Evolutionary conservation across 169 alveolate genomes (phyloP).

Genomic region (Perkinsus olseni): DNA sequence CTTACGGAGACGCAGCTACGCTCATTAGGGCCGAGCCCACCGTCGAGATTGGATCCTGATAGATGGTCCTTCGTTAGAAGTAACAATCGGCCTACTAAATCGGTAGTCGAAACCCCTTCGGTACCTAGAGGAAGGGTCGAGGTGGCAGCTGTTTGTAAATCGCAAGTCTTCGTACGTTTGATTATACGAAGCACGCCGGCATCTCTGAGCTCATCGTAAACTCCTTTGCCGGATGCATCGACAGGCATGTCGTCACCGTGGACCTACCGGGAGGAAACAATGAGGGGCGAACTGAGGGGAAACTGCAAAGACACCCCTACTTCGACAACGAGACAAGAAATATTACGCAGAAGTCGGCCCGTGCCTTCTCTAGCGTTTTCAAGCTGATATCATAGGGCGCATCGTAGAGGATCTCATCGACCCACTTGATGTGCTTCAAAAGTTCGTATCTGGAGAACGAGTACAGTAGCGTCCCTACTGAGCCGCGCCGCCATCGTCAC

Average conservation of each 20-base stretch:
- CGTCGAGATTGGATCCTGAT: not conserved
- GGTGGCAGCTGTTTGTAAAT: too few relatives aligned
- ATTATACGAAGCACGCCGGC: conserved; percentile 53
- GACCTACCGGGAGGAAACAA: conserved; percentile 21
- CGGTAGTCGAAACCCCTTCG: conserved; percentile 67
- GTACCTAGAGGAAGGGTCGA: not conserved
- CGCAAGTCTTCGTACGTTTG: conserved; percentile 33
- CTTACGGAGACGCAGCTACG: not conserved
- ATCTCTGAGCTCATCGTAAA: conserved; percentile 37
- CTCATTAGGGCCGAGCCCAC: not conserved
- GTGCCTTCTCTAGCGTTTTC: conserved; percentile 37
- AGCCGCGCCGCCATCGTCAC: not conserved
- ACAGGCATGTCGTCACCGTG: conserved; percentile 65
- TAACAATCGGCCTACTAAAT: conserved; percentile 62
- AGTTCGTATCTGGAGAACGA: conserved; percentile 23
- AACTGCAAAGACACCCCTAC: too few relatives aligned
- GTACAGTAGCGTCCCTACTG: too few relatives aligned
- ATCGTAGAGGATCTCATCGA: conserved; percentile 45
- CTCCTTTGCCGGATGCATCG: conserved; percentile 41
- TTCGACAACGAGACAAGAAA: too few relatives aligned
- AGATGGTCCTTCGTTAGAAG: conserved; percentile 43
- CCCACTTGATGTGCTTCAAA: conserved; percentile 64
- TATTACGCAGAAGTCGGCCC: conserved; percentile 34
- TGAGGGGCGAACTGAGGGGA: too few relatives aligned
- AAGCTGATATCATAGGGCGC: conserved; percentile 47